These are phyloP conservation scores for Eucalyptus victrix DNA, from an alignment of 345 rosid genomes.

Conservation along the genomic window DNA sequence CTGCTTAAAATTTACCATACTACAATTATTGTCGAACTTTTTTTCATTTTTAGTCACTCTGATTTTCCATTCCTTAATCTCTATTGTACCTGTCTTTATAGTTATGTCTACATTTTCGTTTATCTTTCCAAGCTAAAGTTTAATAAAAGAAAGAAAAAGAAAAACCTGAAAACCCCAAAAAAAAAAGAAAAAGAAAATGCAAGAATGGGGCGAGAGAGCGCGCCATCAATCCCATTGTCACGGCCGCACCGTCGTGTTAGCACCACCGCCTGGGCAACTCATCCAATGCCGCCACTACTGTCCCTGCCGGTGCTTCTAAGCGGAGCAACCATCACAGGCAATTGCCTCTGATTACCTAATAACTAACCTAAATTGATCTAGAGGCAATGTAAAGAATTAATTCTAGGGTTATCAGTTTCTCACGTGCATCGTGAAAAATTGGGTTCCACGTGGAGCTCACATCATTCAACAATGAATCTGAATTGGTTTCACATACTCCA, in stretches of 20 bases:
- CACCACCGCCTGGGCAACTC: background rate
- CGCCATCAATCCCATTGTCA: background rate
- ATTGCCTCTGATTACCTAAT: background rate
- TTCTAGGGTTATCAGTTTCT: background rate
- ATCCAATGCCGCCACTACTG: background rate
- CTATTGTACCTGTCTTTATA: no score
- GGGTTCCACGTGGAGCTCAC: background rate
- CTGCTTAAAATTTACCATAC: no score
- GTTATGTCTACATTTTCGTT: no score
- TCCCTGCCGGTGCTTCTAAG: background rate
- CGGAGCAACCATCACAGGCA: background rate
- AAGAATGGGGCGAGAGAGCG: background rate
- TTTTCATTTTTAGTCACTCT: no score
- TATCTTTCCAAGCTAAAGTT: no score
- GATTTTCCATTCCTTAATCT: no score
- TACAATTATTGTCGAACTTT: no score
- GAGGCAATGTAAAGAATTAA: background rate
- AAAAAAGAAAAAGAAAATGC: no score
- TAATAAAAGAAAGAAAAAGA: no score
- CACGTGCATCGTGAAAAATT: background rate
- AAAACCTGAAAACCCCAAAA: no score
- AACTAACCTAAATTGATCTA: background rate
- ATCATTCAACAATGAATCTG: background rate
- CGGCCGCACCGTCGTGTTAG: background rate
- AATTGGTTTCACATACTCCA: background rate